Percentiles rank a stretch among this genome's conserved stretches.
These are phyloP conservation scores for Aspergillus kassunensis DNA, from an alignment of 495 filamentous ascomycete genomes.

Conservation along the genomic window DNA sequence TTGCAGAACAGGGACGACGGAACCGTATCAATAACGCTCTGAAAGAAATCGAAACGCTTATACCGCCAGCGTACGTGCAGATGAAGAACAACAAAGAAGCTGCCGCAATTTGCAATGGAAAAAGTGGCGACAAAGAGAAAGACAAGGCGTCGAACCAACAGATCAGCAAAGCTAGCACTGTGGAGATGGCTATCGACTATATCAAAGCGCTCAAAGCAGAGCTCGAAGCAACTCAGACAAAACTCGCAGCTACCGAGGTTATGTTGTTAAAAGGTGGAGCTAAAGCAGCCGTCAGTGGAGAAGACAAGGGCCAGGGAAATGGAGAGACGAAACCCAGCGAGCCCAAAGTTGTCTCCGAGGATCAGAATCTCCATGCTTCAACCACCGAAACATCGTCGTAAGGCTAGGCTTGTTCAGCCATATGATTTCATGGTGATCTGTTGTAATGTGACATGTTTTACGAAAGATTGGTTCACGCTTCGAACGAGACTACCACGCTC, in stretches of 20 bases:
- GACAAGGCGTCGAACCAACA: constrained; percentile 48
- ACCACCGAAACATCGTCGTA: constrained; percentile 4
- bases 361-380: not conserved
- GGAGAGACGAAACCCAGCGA: not conserved
- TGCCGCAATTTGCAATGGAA: constrained; percentile 24
- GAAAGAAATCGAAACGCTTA: constrained; percentile 81
- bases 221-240: constrained; percentile 60
- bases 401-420: not conserved
- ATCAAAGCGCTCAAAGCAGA: constrained; percentile 81
- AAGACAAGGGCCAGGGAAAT: not conserved
- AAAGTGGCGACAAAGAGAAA: constrained; percentile 41
- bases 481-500: not conserved
- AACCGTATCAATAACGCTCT: constrained; percentile 94
- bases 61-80: constrained; percentile 55
- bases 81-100: constrained; percentile 32
- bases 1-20: constrained; percentile 91
- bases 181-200: constrained; percentile 93
- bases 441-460: constrained; percentile 16
- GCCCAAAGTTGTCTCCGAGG: not conserved
- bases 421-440: not conserved
- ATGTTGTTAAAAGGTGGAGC: constrained; percentile 33
- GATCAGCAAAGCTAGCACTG: constrained; percentile 92
- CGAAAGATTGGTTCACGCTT: constrained; percentile 10
- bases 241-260: constrained; percentile 61
- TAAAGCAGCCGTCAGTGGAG: constrained; percentile 6